Evolutionary conservation across 805 yeast genomes (phyloP), one percentile per base, ranked within the genome.

Genomic region (Kockiozyma suomiensis): DNA sequence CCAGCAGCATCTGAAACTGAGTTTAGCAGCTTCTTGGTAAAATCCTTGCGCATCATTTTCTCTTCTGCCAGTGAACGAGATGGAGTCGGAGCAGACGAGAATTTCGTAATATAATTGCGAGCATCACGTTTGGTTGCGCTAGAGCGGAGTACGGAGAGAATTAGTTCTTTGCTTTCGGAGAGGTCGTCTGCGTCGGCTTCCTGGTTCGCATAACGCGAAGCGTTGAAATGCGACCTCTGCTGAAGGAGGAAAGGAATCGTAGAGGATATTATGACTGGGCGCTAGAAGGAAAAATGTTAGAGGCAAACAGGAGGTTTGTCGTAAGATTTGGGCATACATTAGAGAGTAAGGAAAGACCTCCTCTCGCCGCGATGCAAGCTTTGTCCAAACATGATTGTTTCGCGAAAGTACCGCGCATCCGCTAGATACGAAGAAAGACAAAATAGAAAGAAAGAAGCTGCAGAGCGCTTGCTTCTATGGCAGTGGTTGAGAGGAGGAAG

Each of bases 111-210:
- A 70, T 92, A 93, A 65, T 86, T 87, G 64, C 83, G 81, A 4
- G 97, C 96, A 70, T 93, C 98, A 61, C 99, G 79, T 72, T 90
- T 92, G 0, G 98, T 93, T 4, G 97, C 96, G 3, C 97, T 89
- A 1, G 97, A 86, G 69, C 86, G 86, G 59, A 93, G 78, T 25
- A 93, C 91, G 1, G 97, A 85, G 17, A 90, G 76, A n/a, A 93
- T 86, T 52, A 93, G 76, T 56, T 88, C 89, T 19, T 43, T 48
- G 48, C 56, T 50, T 19, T 59, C 62, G 3, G 47, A 35, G 28
- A 54, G 32, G 10, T 54, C 58, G 26, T 49, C 58, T 5, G 26
- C 50, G 3, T 15, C 42, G 15, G 42, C 25, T 21, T 54, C 59
- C 23, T 41, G 50, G 17, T 43, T 40, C 13, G 46, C 51, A 21